Evolutionary conservation across 2,329 filamentous ascomycete species (phyloP).

Genomic region (Colletotrichum lini): DNA sequence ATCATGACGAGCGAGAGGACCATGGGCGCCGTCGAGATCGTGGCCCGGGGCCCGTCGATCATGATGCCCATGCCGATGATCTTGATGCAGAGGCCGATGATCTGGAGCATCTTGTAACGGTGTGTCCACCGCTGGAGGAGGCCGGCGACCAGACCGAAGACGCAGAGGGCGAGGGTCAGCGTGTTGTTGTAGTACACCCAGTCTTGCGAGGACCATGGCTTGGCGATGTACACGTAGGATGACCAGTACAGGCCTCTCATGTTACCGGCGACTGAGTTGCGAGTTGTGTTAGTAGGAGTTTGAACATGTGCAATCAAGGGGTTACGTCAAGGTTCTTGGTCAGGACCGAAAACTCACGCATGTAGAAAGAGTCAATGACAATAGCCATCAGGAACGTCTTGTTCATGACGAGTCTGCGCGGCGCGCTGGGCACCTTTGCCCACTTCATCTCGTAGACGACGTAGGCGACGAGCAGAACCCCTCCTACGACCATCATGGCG

Average conservation of each 20-base stretch:
- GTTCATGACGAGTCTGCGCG: constrained; percentile 38
- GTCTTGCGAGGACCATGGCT: constrained; percentile 37
- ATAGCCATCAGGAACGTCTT: constrained; percentile 41
- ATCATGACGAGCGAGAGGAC: constrained; percentile 86
- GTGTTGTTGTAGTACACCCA: constrained; percentile 41
- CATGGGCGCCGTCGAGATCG: constrained; percentile 52
- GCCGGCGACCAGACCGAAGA: constrained; percentile 35
- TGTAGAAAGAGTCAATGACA: constrained; percentile 37
- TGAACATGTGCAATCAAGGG: not conserved
- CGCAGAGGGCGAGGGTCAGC: constrained; percentile 34
- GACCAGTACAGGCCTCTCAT: constrained; percentile 37
- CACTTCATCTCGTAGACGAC: constrained; percentile 62
- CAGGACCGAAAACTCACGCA: constrained; percentile 19
- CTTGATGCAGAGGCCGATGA: constrained; percentile 46
- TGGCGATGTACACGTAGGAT: constrained; percentile 38
- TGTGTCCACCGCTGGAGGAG: constrained; percentile 37
- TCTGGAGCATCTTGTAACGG: constrained; percentile 36
- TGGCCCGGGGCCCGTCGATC: constrained; percentile 35
- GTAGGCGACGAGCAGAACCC: constrained; percentile 59
- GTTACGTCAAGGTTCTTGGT: no score
- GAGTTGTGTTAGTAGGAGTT: not conserved
- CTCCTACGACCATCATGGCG: constrained; percentile 60
- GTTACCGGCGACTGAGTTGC: constrained; percentile 32
- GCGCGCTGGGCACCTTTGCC: constrained; percentile 42
- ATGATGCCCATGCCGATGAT: constrained; percentile 48